A percentile compares a stretch with the other conserved stretches of the same genome.
phyloP scores from a whole-genome alignment of 192 early-diverging fungal genomes.

The Mortierella claussenii region DNA sequence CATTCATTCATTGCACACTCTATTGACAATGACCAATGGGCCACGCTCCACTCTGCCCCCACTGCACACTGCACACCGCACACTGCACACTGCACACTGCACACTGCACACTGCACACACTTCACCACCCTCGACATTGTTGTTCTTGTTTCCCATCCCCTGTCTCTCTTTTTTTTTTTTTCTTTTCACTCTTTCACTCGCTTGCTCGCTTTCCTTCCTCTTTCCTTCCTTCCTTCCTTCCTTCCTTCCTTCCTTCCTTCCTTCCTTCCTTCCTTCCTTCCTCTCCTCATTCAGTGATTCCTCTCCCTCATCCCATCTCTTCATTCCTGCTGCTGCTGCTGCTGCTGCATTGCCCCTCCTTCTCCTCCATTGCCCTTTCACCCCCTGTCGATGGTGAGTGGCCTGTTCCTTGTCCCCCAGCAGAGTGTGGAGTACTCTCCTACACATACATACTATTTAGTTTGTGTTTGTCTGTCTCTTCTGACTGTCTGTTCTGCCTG shows the following conservation, averaged over 20 bases:
- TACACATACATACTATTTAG: too few relatives aligned
- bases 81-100: too few relatives aligned
- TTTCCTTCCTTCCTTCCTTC: not conserved
- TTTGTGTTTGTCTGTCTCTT: too few relatives aligned
- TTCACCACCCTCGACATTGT: too few relatives aligned
- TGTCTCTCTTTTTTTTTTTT: not conserved
- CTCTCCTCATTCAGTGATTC: not conserved
- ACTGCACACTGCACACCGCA: too few relatives aligned
- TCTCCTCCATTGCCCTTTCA: not conserved
- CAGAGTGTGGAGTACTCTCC: too few relatives aligned
- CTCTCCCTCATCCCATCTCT: not conserved
- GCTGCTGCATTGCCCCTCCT: not conserved
- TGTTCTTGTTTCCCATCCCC: too few relatives aligned
- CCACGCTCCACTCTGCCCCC: conserved; percentile 5
- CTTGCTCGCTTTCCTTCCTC: not conserved
- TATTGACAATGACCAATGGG: too few relatives aligned
- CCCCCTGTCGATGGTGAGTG: too few relatives aligned
- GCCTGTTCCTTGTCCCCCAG: too few relatives aligned
- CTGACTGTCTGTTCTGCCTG: too few relatives aligned
- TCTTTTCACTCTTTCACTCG: not conserved
- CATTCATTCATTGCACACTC: not conserved
- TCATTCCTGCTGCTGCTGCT: not conserved
- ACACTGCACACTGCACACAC: too few relatives aligned
- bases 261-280: not conserved
- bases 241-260: not conserved